phyloP scores from a whole-genome alignment of 2,329 filamentous ascomycete genomes.

The Botrytis tulipae region DNA sequence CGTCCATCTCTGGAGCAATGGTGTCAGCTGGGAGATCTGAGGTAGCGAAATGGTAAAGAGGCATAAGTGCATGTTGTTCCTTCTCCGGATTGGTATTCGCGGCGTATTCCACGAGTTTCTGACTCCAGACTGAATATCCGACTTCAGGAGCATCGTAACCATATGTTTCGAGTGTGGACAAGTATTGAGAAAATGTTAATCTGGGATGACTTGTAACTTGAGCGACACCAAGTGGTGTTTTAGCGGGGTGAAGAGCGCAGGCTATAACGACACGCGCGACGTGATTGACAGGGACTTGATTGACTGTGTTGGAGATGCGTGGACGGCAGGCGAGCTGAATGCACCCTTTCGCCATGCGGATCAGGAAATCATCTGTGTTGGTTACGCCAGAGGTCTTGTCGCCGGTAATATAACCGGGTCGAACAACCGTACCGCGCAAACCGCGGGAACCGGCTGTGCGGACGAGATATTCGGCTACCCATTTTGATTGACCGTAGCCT shows the following conservation, averaged over 20 bases:
- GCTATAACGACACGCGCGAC: slow-evolving; percentile 80
- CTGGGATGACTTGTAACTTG: slow-evolving; percentile 81
- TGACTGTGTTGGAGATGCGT: slow-evolving; percentile 81
- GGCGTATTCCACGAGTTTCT: slow-evolving; percentile 57
- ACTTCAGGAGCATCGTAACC: slow-evolving; percentile 69
- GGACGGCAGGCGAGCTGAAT: slow-evolving; percentile 74
- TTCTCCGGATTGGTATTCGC: slow-evolving; percentile 47
- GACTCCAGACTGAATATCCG: slow-evolving; percentile 67
- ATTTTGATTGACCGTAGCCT: slow-evolving; percentile 91
- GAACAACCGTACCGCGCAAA: slow-evolving; percentile 70
- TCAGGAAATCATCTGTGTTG: slow-evolving; percentile 86
- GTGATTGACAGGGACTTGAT: slow-evolving; percentile 83
- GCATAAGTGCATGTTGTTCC: slow-evolving; percentile 69
- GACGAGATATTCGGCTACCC: slow-evolving; percentile 68
- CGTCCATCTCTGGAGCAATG: slow-evolving; percentile 68
- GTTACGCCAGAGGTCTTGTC: slow-evolving; percentile 67
- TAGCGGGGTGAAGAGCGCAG: slow-evolving; percentile 43
- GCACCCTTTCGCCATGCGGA: slow-evolving; percentile 84
- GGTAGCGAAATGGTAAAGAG: slow-evolving; percentile 71
- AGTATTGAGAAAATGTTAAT: slow-evolving; percentile 73
- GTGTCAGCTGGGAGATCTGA: slow-evolving; percentile 66
- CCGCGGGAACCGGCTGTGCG: slow-evolving; percentile 77
- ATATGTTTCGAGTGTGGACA: slow-evolving; percentile 67
- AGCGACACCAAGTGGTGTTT: slow-evolving; percentile 51
- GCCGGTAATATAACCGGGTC: slow-evolving; percentile 83